A percentile compares a stretch with the other conserved stretches of the same genome.
These are phyloP conservation scores for Raphanus raphanistrum DNA, from an alignment of 345 rosid species.

Conservation along the genomic window DNA sequence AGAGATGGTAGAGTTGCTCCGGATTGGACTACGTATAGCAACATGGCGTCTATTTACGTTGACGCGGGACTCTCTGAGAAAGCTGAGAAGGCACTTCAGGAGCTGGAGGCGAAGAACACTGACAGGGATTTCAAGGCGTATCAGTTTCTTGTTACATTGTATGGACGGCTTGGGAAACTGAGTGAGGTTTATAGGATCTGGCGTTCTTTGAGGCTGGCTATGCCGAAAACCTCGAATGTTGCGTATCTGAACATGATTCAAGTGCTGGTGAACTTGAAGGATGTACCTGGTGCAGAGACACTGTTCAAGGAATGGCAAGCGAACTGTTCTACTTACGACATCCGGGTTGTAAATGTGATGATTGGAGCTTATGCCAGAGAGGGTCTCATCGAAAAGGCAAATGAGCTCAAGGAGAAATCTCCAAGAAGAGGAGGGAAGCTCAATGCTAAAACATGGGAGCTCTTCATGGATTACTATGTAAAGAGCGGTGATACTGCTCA, in stretches of 20 bases:
- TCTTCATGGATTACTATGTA: slow-evolving; percentile 65
- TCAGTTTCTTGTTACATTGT: slow-evolving; percentile 80
- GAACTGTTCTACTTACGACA: slow-evolving; percentile 64
- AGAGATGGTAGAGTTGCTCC: slow-evolving; percentile 79
- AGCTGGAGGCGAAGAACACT: slow-evolving; percentile 66
- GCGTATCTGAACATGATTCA: slow-evolving; percentile 93
- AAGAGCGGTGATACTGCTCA: slow-evolving; percentile 50
- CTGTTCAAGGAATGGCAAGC: slow-evolving; percentile 89
- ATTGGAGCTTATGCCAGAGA: slow-evolving; percentile 68
- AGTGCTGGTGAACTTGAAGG: slow-evolving; percentile 78
- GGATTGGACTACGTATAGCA: slow-evolving; percentile 94
- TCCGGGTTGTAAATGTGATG: slow-evolving; percentile 66
- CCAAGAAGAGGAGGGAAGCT: slow-evolving; percentile 64
- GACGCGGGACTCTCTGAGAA: slow-evolving; percentile 65
- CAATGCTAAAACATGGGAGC: slow-evolving; percentile 86
- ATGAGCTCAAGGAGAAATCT: slow-evolving; percentile 68
- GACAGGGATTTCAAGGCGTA: slow-evolving; percentile 58
- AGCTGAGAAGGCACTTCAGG: slow-evolving; percentile 79
- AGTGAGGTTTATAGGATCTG: slow-evolving; percentile 82
- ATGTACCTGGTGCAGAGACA: slow-evolving; percentile 88
- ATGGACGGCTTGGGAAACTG: slow-evolving; percentile 68
- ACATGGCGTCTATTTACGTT: slow-evolving; percentile 78
- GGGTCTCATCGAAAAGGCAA: slow-evolving; percentile 63
- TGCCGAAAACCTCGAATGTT: slow-evolving; percentile 65
- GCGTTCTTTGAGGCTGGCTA: slow-evolving; percentile 90